Base-by-base conservation (phyloP, 306 rosid species). In the Casuarina cunninghamiana region DNA sequence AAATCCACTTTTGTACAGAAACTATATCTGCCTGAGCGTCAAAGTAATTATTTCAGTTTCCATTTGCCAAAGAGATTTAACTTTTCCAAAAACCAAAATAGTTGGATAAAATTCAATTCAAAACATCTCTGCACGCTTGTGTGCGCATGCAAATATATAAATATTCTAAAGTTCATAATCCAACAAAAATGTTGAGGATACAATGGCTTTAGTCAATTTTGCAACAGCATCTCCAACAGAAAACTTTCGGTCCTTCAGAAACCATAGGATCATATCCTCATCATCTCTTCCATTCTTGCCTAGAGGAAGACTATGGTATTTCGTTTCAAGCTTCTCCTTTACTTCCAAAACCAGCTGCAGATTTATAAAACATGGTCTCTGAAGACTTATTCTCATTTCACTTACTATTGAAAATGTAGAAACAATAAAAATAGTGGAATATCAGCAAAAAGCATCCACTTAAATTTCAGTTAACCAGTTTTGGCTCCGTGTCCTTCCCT, bases 261-360 rank as follows among this genome's bases (percentile, higher is more conserved):
- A 95, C 99, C 97, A 91, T 42, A 87, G 81, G 81, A 95, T 95
- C 97, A 95, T 79, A 75, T 95, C 96, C 77, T 95, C 99, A n/a
- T 95, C 99, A 79, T 95, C 97, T 77, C 99, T 90, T 75, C 99
- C 99, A 83, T 93, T 87, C 76, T 73, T 87, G 21, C 99, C 99
- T 1, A 88, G 80, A 32, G 97, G 99, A 76, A 95, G 99, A 68
- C 65, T 58, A 19, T 17, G 66, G 26, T 88, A 60, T 71, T 91
- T 89, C 66, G 83, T 89, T 71, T 88, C 89, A 80, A 95, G 99
- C 81, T 83, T 93, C 83, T 87, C 91, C 89, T 95, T 93, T 83
- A 93, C 99, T 70, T 79, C 83, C 77, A 91, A 74, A 78, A 95
- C 90, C 37, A 95, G 83, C 99, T 95, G 90, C 85, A 84, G 57